A percentile compares a stretch with the other conserved stretches of the same genome.
Evolutionary conservation across 2,329 filamentous ascomycete species (phyloP).

Genomic region (Xylaria polymorpha): DNA sequence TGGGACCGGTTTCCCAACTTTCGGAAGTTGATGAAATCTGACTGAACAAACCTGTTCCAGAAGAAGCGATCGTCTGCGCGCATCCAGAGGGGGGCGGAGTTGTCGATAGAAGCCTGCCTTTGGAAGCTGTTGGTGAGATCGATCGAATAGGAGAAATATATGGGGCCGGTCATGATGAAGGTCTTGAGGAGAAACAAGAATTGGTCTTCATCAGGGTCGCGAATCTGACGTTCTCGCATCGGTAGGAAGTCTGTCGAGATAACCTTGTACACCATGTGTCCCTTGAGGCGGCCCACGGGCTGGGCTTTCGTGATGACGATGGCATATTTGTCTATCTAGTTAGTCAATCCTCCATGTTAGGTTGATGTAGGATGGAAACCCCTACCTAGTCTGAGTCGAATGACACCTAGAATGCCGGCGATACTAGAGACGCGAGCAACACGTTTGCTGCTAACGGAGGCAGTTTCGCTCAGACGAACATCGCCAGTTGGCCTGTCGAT

Average conservation of each 20-base stretch:
- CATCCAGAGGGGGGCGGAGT: conserved; percentile 83
- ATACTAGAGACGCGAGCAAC: conserved; percentile 84
- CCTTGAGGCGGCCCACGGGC: conserved; percentile 89
- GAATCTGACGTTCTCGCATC: conserved; percentile 89
- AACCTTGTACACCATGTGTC: conserved; percentile 96
- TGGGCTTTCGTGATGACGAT: conserved; percentile 95
- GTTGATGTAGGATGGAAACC: conserved; percentile 28
- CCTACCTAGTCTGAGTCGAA: conserved; percentile 90
- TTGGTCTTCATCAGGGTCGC: conserved; percentile 92
- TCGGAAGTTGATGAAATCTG: conserved; percentile 91
- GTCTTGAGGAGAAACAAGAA: conserved; percentile 86
- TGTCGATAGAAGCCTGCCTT: conserved; percentile 83
- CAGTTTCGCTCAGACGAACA: conserved; percentile 83
- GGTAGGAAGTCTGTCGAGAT: conserved; percentile 91
- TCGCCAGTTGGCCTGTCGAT: conserved; percentile 94
- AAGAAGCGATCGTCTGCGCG: conserved; percentile 97
- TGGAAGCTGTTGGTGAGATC: conserved; percentile 98
- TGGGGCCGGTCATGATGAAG: conserved; percentile 83
- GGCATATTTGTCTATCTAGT: conserved; percentile 83
- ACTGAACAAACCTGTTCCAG: conserved; percentile 95
- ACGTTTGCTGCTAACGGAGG: conserved; percentile 79
- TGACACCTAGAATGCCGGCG: conserved; percentile 91
- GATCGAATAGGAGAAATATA: conserved; percentile 98
- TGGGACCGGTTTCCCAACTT: conserved; percentile 70
- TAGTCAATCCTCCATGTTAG: conserved; percentile 17